These are phyloP conservation scores for Fallopia convolvulus DNA, from an alignment of 148 eudicot species.

Conservation along the genomic window DNA sequence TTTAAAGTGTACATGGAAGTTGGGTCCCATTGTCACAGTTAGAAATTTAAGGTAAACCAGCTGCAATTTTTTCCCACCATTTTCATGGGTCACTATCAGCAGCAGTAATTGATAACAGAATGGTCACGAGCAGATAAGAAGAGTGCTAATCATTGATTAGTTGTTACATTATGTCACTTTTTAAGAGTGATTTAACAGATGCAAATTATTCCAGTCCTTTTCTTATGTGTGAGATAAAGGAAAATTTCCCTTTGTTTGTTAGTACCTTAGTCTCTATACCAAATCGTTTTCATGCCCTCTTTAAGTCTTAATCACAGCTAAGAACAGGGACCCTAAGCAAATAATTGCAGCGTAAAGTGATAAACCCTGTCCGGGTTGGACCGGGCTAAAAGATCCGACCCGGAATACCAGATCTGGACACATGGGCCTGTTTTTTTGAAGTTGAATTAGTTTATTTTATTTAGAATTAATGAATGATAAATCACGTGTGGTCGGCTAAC, in stretches of 20 bases:
- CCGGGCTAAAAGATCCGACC: constrained; percentile 4
- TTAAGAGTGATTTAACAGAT: too few relatives aligned
- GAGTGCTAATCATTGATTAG: background rate
- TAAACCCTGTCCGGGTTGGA: background rate
- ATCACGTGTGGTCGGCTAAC: constrained; percentile 4
- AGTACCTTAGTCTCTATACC: background rate
- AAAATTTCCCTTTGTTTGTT: background rate
- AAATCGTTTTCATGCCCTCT: constrained; percentile 2
- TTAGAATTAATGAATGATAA: background rate
- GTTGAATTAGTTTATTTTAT: background rate
- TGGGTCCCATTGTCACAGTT: background rate
- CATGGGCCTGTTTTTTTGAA: background rate
- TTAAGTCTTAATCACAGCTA: constrained; percentile 8
- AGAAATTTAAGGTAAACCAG: background rate
- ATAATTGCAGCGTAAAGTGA: background rate
- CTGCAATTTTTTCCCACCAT: background rate
- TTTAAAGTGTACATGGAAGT: background rate
- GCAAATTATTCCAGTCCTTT: background rate
- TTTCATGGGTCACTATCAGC: background rate
- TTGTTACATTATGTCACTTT: background rate
- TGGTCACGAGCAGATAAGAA: background rate
- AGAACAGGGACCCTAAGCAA: background rate
- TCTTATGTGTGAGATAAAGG: background rate
- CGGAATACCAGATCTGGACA: constrained; percentile 1
- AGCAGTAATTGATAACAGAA: background rate